These are phyloP conservation scores for Avena eriantha DNA, from an alignment of 176 grass and related monocot species.

Conservation along the genomic window DNA sequence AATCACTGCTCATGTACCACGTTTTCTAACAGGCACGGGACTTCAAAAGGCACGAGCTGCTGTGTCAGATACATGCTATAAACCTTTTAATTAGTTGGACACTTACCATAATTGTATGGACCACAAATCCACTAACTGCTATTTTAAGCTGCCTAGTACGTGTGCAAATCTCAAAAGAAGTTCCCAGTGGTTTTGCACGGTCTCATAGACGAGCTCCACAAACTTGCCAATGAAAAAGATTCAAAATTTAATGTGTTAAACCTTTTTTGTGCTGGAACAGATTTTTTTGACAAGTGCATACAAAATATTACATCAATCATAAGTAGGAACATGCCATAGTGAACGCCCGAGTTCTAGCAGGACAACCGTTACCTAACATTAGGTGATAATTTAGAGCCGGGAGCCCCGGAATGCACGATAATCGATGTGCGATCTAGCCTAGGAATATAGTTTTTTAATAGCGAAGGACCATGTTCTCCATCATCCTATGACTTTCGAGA, in stretches of 20 bases:
- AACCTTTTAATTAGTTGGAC: constrained; percentile 38
- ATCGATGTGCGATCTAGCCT: neutral
- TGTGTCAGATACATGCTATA: neutral
- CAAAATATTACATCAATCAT: neutral
- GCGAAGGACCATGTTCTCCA: neutral
- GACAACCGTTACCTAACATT: neutral
- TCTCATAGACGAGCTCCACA: constrained; percentile 31
- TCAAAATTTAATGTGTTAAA: neutral
- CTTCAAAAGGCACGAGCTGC: constrained; percentile 43
- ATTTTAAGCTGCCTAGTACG: constrained; percentile 48
- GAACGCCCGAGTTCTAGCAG: neutral
- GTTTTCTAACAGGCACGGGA: neutral
- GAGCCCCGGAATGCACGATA: neutral
- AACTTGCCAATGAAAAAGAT: constrained; percentile 10
- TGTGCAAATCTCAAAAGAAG: constrained; percentile 55
- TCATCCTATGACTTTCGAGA: neutral
- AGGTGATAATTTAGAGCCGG: neutral
- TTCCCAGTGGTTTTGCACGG: constrained; percentile 22
- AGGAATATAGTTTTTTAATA: neutral
- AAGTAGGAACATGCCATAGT: neutral
- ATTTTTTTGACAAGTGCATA: neutral
- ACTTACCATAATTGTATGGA: constrained; percentile 52
- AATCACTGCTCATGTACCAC: constrained; percentile 10
- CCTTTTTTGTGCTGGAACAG: neutral
- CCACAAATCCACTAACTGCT: constrained; percentile 55